Conservation (phyloP, 495 filamentous ascomycete species). For the Lasiosphaeriaceae sp. region DNA sequence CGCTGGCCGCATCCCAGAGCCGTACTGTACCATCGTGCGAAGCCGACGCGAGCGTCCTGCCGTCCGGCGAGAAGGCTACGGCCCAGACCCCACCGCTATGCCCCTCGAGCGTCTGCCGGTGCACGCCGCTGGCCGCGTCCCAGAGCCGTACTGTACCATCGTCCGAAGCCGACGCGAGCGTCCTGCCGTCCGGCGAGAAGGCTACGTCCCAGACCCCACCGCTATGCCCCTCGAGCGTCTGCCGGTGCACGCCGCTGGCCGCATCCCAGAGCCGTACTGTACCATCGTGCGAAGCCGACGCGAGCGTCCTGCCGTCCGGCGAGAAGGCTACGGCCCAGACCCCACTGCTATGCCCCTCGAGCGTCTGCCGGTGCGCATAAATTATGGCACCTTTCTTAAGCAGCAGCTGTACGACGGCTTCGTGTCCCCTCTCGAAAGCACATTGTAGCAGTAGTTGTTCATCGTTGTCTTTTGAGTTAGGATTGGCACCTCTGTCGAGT, state of each 20-base stretch:
- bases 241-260: not conserved
- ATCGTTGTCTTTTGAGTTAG: not conserved
- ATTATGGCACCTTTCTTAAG: not conserved
- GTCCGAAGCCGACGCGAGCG: not conserved
- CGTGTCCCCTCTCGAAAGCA: not conserved
- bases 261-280: constrained; percentile 1
- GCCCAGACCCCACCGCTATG: too few relatives aligned
- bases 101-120: too few relatives aligned
- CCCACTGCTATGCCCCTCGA: constrained; percentile 11
- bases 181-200: too few relatives aligned
- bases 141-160: too few relatives aligned
- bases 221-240: not conserved
- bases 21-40: not conserved
- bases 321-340: too few relatives aligned
- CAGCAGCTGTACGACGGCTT: not conserved
- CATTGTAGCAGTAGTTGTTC: not conserved
- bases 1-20: not conserved
- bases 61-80: too few relatives aligned
- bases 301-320: constrained; percentile 1
- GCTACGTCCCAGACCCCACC: too few relatives aligned
- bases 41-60: not conserved
- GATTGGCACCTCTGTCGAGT: not conserved
- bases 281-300: not conserved
- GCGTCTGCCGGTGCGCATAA: constrained; percentile 1
- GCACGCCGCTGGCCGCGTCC: too few relatives aligned